Conservation (phyloP, 805 yeast species). For the Saccharomycodes ludwigii region DNA sequence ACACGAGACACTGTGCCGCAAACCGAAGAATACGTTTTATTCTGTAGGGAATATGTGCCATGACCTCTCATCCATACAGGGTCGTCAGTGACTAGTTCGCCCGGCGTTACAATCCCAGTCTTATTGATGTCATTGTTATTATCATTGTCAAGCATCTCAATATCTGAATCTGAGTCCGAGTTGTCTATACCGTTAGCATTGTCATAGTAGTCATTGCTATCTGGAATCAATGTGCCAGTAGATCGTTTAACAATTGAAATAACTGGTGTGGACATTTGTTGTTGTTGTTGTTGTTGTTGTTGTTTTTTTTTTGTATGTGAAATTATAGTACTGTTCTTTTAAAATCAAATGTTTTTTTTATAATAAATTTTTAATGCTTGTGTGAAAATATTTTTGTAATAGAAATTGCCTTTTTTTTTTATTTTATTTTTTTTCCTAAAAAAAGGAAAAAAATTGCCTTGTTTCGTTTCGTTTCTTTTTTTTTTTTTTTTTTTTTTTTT, state of each 20-base stretch:
- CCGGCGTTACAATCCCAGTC: slow-evolving; percentile 70
- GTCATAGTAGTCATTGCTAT: neutral
- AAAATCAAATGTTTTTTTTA: too few species aligned
- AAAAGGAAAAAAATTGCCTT: too few species aligned
- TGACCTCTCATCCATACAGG: slow-evolving; percentile 98
- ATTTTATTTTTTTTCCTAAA: too few species aligned
- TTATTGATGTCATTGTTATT: slow-evolving; percentile 19
- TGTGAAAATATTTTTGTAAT: too few species aligned
- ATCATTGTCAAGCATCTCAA: slow-evolving; percentile 29
- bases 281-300: neutral
- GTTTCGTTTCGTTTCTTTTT: too few species aligned
- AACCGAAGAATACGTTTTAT: slow-evolving; percentile 75
- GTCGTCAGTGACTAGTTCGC: slow-evolving; percentile 91
- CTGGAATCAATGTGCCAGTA: neutral
- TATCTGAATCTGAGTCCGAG: slow-evolving; percentile 25
- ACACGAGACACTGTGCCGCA: slow-evolving; percentile 85
- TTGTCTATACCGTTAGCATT: slow-evolving; percentile 6
- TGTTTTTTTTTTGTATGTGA: neutral
- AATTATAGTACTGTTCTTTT: slow-evolving; percentile 4
- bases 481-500: too few species aligned
- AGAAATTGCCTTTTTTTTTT: too few species aligned
- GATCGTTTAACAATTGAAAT: slow-evolving; percentile 2
- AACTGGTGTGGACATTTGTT: slow-evolving; percentile 1
- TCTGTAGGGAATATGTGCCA: slow-evolving; percentile 76
- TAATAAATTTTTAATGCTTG: too few species aligned